Percentiles rank a stretch among this genome's conserved stretches.
phyloP scores from a whole-genome alignment of 2,329 filamentous ascomycete genomes.

The Coleophoma crateriformis region DNA sequence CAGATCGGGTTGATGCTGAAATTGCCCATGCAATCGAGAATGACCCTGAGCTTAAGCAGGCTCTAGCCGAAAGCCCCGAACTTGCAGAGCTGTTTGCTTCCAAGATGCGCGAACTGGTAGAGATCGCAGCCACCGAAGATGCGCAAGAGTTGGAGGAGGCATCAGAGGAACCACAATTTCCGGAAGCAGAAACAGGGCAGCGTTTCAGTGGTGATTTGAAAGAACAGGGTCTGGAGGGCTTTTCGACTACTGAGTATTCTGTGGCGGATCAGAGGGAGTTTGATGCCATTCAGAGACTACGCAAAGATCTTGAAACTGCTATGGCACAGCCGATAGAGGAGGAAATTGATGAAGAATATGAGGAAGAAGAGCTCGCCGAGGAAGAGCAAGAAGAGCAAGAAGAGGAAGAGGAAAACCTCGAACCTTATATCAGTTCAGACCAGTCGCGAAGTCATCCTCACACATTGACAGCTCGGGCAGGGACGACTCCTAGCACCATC shows the following conservation, averaged over 20 bases:
- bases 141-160: background rate
- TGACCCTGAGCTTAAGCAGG: background rate
- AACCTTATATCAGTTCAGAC: slow-evolving; percentile 23
- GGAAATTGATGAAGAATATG: slow-evolving; percentile 13
- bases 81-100: background rate
- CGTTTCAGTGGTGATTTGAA: slow-evolving; percentile 20
- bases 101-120: background rate
- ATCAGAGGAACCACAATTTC: slow-evolving; percentile 21
- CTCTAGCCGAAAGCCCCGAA: slow-evolving; percentile 3
- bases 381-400: slow-evolving; percentile 18
- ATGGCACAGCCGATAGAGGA: slow-evolving; percentile 19
- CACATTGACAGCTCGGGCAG: slow-evolving; percentile 69
- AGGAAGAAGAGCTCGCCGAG: slow-evolving; percentile 16
- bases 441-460: slow-evolving; percentile 64
- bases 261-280: slow-evolving; percentile 24
- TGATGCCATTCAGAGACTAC: slow-evolving; percentile 23
- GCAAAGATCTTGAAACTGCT: slow-evolving; percentile 24
- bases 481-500: slow-evolving; percentile 68
- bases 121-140: background rate
- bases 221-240: background rate
- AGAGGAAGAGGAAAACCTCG: slow-evolving; percentile 16
- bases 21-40: slow-evolving; percentile 10
- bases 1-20: slow-evolving; percentile 26
- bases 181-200: slow-evolving; percentile 22
- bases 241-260: slow-evolving; percentile 7